phyloP scores from a whole-genome alignment of 306 rosid genomes.

The Bauhinia variegata region DNA sequence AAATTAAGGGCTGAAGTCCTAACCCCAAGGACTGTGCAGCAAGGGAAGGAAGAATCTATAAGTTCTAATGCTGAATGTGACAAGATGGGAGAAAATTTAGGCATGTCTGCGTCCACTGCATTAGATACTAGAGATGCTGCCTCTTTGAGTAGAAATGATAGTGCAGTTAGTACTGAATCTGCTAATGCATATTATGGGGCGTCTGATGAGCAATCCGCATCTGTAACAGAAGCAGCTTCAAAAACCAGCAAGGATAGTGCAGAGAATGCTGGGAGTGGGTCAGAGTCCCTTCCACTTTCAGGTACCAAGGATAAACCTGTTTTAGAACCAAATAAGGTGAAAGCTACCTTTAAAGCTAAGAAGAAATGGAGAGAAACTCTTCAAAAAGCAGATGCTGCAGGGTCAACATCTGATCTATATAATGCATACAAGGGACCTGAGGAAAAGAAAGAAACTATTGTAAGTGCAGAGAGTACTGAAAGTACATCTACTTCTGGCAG shows the following conservation, averaged over 20 bases:
- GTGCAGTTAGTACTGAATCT: conserved; percentile 37
- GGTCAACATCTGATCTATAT: conserved; percentile 89
- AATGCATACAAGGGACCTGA: conserved; percentile 93
- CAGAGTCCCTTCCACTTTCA: conserved; percentile 38
- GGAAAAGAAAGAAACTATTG: conserved; percentile 69
- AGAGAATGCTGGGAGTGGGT: conserved; percentile 45
- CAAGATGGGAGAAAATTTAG: conserved; percentile 27
- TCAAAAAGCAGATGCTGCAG: conserved; percentile 95
- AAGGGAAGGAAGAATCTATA: conserved; percentile 44
- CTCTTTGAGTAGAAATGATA: conserved; percentile 46
- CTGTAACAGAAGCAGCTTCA: conserved; percentile 41
- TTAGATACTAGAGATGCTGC: conserved; percentile 40
- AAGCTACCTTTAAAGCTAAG: conserved; percentile 49
- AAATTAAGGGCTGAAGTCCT: conserved; percentile 28
- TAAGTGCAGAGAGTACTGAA: conserved; percentile 52
- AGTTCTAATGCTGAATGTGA: conserved; percentile 45
- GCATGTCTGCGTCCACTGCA: conserved; percentile 28
- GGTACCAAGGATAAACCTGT: conserved; percentile 59
- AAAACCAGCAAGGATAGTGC: conserved; percentile 46
- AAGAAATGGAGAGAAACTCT: conserved; percentile 67
- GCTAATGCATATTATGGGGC: conserved; percentile 35
- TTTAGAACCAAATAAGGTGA: conserved; percentile 57
- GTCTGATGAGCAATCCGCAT: conserved; percentile 48
- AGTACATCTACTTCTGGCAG: conserved; percentile 38
- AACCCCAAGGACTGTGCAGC: conserved; percentile 37